Percentiles rank a stretch among this genome's conserved stretches.
phyloP scores from a whole-genome alignment of 345 rosid species.

The Barbarea vulgaris region DNA sequence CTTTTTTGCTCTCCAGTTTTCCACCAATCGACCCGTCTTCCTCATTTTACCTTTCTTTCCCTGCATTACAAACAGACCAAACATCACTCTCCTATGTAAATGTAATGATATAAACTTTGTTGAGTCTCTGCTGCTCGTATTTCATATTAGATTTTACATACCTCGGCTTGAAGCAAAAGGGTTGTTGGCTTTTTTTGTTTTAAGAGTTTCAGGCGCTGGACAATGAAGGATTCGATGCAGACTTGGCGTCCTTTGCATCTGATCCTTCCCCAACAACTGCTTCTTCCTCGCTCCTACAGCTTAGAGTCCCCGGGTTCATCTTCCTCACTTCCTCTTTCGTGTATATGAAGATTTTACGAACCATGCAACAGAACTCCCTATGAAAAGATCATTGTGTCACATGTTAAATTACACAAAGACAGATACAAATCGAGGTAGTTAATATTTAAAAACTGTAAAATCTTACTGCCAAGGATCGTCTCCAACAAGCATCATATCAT shows the following conservation, averaged over 20 bases:
- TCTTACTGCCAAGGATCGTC: slow-evolving; percentile 98
- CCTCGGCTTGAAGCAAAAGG: slow-evolving; percentile 26
- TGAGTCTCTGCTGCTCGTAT: neutral
- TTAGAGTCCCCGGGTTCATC: slow-evolving; percentile 63
- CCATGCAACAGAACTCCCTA: slow-evolving; percentile 88
- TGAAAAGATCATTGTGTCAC: neutral
- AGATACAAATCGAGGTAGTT: neutral
- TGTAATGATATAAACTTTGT: neutral
- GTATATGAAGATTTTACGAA: slow-evolving; percentile 61
- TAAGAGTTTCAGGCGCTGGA: slow-evolving; percentile 44
- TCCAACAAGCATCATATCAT: slow-evolving; percentile 92
- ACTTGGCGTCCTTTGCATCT: slow-evolving; percentile 50
- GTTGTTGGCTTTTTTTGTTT: neutral
- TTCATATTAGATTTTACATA: slow-evolving; percentile 1
- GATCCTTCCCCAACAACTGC: slow-evolving; percentile 39
- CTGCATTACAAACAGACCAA: neutral
- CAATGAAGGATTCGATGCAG: slow-evolving; percentile 37
- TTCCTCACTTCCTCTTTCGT: slow-evolving; percentile 80
- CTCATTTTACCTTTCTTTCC: neutral
- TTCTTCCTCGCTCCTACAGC: slow-evolving; percentile 50
- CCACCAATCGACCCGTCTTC: slow-evolving; percentile 6
- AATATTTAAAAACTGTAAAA: neutral
- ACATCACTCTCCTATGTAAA: neutral
- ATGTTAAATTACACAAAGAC: neutral
- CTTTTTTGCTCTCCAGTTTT: slow-evolving; percentile 24